Base-by-base conservation (phyloP, 495 filamentous ascomycete genomes). In the Penicillium canescens region DNA sequence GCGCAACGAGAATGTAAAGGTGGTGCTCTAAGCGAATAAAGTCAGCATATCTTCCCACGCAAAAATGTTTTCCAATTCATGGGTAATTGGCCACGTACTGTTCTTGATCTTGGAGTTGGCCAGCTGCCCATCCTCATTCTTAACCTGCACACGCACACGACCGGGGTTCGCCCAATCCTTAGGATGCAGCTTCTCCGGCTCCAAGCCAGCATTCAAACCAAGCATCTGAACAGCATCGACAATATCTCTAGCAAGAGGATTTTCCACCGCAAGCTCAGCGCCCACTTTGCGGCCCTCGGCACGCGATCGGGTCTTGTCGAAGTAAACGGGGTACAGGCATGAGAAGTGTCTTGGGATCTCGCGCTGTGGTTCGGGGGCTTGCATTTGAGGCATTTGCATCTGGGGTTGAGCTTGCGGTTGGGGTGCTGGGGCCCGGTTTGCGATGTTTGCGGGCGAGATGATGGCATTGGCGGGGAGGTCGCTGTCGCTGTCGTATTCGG, bases 141-240 rank as follows among this genome's bases (percentile, higher is more conserved):
- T 90, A 13, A 97, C 71, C 60, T 83, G 71, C 18, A 96, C 83
- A 45, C 89, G 81, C 57, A 98, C 91, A 24, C 94, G 79, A 0
- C 94, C 94, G 11, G 94, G 94, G 73, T 98, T 98, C 33, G 86
- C 88, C 94, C 94, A 98, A 73, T 98, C 94, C 72, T 92, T 92
- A 0, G 94, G 94, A 74, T 98, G 94, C 41, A 85, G 77, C 74
- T 96, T 96, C 60, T 86, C 88, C 1, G 92, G 91, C 70, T 98
- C 94, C 68, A 96, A 86, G 5, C 92, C 87, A 28, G 86, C 84
- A 26, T 83, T 80, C 52, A 97, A 70, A 5, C 88, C 85, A 38
- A 97, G 76, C 53, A 71, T 71, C 16, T 86, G 84, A 61, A 88
- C 89, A 1, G 93, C 94, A 55, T 91, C 85, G 31, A 90, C 89